Evolutionary conservation across 2,329 filamentous ascomycete species (phyloP).

Genomic region (Colletotrichum cordylinicola): DNA sequence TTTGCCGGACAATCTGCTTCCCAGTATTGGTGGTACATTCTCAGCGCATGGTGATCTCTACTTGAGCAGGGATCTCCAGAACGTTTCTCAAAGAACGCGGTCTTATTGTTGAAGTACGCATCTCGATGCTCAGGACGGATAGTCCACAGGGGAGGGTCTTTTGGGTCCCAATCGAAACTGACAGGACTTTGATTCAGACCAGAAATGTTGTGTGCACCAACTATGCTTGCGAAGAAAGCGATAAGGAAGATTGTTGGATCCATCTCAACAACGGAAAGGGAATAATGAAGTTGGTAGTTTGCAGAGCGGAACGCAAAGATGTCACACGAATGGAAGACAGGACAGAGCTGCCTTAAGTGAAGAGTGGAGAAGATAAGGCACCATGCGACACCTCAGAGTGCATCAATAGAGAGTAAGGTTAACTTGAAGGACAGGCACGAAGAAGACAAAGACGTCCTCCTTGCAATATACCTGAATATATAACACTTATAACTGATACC

Average conservation of each 20-base stretch:
- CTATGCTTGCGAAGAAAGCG: neutral
- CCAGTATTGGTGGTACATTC: neutral
- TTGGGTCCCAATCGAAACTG: neutral
- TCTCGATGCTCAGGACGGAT: neutral
- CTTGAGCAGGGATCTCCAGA: neutral
- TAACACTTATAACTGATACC: neutral
- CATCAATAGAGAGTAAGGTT: neutral
- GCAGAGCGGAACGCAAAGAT: neutral
- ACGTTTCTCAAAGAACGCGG: neutral
- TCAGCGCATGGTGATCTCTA: neutral
- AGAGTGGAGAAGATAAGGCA: neutral
- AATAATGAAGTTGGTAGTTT: neutral
- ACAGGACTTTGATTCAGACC: neutral
- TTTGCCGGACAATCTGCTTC: neutral
- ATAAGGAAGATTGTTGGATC: neutral
- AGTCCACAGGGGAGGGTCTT: neutral
- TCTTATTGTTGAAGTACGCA: neutral
- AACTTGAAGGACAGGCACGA: neutral
- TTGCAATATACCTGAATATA: neutral
- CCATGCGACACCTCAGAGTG: neutral
- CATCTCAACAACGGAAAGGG: neutral
- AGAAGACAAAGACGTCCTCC: rapidly evolving
- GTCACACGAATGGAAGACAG: neutral
- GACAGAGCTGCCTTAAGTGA: neutral
- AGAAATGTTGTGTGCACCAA: neutral